Evolutionary conservation across 768 basidiomycete genomes (phyloP).

Genomic region (Strobilomyces confusus): DNA sequence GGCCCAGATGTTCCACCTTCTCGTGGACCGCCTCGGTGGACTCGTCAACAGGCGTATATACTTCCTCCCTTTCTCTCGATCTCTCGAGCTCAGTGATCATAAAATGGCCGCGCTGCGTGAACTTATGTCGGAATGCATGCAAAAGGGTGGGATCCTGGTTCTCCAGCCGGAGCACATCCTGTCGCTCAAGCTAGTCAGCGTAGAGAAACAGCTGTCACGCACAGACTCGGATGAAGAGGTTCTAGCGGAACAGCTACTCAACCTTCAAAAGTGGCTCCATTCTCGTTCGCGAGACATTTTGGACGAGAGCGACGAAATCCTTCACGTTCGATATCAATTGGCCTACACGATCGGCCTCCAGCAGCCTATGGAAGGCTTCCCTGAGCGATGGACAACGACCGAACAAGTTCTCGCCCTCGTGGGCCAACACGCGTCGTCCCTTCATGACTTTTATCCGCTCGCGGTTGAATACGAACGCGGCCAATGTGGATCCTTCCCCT

Average conservation of each 20-base stretch:
- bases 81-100: constrained; percentile 19
- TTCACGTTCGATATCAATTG: constrained; percentile 29
- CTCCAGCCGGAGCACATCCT: constrained; percentile 53
- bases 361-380: constrained; percentile 20
- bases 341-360: constrained; percentile 35
- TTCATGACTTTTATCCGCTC: constrained; percentile 3
- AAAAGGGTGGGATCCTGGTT: constrained; percentile 40
- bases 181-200: constrained; percentile 45
- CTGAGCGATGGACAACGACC: constrained; percentile 17
- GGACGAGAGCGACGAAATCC: no score
- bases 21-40: constrained; percentile 41
- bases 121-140: constrained; percentile 38
- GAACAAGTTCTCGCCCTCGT: constrained; percentile 31
- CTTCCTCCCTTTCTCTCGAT: constrained; percentile 48
- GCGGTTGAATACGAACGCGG: constrained; percentile 19
- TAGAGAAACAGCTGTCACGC: constrained; percentile 32
- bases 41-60: constrained; percentile 46
- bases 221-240: not conserved
- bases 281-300: constrained; percentile 19
- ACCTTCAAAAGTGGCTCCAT: constrained; percentile 27
- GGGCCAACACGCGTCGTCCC: constrained; percentile 7
- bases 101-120: constrained; percentile 24
- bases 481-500: constrained; percentile 20
- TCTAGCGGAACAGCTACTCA: constrained; percentile 20
- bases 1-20: constrained; percentile 46